Evolutionary conservation across 305 asterid species (phyloP).

Genomic region (Fraxinus baroniana): DNA sequence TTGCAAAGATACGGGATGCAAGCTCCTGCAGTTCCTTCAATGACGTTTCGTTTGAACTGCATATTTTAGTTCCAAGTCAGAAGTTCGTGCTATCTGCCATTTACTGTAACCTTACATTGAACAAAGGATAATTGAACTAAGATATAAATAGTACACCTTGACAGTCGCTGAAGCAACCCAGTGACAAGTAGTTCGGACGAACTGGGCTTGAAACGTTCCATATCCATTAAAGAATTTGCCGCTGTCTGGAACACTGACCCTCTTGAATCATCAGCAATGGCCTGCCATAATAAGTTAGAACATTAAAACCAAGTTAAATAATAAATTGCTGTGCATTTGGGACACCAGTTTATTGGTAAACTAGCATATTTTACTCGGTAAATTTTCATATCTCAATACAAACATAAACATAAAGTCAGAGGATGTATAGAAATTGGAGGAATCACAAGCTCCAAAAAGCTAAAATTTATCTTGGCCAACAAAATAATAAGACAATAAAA

Average conservation of each 20-base stretch:
- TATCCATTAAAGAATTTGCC: slow-evolving; percentile 62
- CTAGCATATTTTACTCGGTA: neutral
- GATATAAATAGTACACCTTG: slow-evolving; percentile 51
- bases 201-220: slow-evolving; percentile 75
- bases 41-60: slow-evolving; percentile 81
- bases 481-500: neutral
- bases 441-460: neutral
- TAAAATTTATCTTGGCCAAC: neutral
- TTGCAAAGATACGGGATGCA: slow-evolving; percentile 57
- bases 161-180: slow-evolving; percentile 76
- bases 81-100: slow-evolving; percentile 10
- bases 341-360: neutral
- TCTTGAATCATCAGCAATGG: slow-evolving; percentile 59
- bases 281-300: slow-evolving; percentile 33
- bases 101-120: neutral
- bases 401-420: neutral
- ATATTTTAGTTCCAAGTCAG: slow-evolving; percentile 29
- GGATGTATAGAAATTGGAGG: neutral
- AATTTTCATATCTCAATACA: neutral
- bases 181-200: slow-evolving; percentile 72
- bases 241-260: slow-evolving; percentile 53
- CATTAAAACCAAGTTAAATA: slow-evolving; percentile 7
- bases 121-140: neutral
- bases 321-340: neutral
- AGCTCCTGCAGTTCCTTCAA: slow-evolving; percentile 80